Percentiles rank a stretch among this genome's conserved stretches.
Conservation (phyloP, 1,284 basidiomycete genomes). For the Tausonia pullulans region DNA sequence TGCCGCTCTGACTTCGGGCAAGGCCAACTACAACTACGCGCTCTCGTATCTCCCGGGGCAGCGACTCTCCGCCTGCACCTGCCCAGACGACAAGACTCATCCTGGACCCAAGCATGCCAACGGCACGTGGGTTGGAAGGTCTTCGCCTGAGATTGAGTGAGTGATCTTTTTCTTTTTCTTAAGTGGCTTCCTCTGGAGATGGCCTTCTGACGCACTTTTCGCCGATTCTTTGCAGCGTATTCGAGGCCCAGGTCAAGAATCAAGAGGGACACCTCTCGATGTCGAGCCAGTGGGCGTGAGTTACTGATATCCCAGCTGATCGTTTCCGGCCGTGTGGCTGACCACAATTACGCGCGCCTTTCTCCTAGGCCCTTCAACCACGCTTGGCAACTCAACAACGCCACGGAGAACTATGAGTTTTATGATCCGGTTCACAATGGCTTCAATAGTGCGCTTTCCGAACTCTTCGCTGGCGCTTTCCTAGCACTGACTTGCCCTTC, state of each 20-base stretch:
- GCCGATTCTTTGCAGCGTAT: slow-evolving; percentile 18
- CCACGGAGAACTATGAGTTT: no score
- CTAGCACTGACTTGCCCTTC: no score
- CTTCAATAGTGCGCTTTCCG: no score
- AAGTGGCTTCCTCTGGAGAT: no score
- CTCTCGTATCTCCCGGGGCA: slow-evolving; percentile 41
- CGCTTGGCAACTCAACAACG: no score
- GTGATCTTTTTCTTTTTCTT: background rate
- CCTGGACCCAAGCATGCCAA: slow-evolving; percentile 31
- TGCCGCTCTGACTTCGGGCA: background rate
- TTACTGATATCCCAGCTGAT: no score
- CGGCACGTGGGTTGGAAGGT: slow-evolving; percentile 46
- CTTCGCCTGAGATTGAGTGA: slow-evolving; percentile 72
- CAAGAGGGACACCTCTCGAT: slow-evolving; percentile 41
- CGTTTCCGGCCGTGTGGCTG: no score
- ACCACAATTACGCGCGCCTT: no score
- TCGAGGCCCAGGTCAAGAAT: slow-evolving; percentile 36
- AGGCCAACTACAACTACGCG: slow-evolving; percentile 41
- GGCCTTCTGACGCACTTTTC: no score
- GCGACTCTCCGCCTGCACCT: slow-evolving; percentile 66
- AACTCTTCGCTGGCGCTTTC: no score
- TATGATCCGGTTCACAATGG: no score
- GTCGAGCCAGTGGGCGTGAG: slow-evolving; percentile 33
- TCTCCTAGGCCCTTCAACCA: no score
- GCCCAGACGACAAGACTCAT: slow-evolving; percentile 46